phyloP scores from a whole-genome alignment of 495 filamentous ascomycete species.

The Coniosporium apollinis region DNA sequence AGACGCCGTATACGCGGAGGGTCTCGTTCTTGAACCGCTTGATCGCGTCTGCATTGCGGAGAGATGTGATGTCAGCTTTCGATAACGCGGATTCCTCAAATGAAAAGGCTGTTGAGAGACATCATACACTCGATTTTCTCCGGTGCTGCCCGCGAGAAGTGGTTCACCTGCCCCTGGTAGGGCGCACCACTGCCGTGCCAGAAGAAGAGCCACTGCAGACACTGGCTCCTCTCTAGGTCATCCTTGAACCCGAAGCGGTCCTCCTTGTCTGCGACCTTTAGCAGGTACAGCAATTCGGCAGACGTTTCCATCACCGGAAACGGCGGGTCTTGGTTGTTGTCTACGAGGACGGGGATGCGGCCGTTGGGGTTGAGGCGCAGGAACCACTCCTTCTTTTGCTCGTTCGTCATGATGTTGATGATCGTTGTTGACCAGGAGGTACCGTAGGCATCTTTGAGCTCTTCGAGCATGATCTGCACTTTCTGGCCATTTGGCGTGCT shows the following conservation, averaged over 20 bases:
- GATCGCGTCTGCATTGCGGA: constrained; percentile 27
- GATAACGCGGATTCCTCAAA: background rate
- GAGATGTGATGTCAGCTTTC: background rate
- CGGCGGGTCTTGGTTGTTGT: constrained; percentile 32
- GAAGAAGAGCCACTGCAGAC: constrained; percentile 32
- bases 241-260: constrained; percentile 29
- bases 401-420: constrained; percentile 36
- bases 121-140: constrained; percentile 32
- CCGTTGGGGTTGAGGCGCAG: constrained; percentile 34
- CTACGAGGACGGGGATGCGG: constrained; percentile 34
- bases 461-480: constrained; percentile 22
- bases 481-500: constrained; percentile 23
- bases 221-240: constrained; percentile 25
- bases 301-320: constrained; percentile 36
- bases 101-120: background rate
- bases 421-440: constrained; percentile 34
- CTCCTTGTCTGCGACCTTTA: constrained; percentile 32
- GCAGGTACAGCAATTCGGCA: constrained; percentile 34
- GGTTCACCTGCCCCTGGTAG: constrained; percentile 25
- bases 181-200: constrained; percentile 33
- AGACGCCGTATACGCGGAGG: constrained; percentile 33
- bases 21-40: constrained; percentile 37
- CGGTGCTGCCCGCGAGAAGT: constrained; percentile 23
- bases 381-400: constrained; percentile 45
- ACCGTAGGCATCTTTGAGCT: constrained; percentile 30